Conservation (phyloP, 2,329 filamentous ascomycete genomes). For the Trichophyton simii region DNA sequence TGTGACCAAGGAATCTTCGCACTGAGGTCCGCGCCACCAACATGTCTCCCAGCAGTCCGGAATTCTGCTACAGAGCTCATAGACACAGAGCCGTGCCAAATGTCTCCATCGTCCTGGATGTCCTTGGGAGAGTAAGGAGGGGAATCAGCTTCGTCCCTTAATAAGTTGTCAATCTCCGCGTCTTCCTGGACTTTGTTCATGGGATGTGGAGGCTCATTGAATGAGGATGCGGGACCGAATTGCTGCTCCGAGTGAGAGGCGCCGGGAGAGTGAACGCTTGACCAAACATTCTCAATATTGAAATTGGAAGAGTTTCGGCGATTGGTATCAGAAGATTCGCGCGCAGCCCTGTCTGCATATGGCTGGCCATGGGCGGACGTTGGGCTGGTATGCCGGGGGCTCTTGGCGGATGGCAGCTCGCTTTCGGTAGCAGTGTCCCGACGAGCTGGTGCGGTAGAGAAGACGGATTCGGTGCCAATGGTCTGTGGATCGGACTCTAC, state of each 20-base stretch:
- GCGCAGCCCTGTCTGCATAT: conserved; percentile 18
- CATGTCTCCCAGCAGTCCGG: conserved; percentile 62
- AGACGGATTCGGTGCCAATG: conserved; percentile 36
- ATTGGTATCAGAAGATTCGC: conserved; percentile 29
- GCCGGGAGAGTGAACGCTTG: conserved; percentile 64
- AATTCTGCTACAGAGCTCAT: conserved; percentile 73
- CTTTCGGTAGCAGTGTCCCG: conserved; percentile 26
- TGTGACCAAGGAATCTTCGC: conserved; percentile 57
- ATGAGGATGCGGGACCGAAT: conserved; percentile 23
- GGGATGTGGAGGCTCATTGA: conserved; percentile 19
- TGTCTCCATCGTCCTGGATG: conserved; percentile 53
- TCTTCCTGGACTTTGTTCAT: conserved; percentile 50
- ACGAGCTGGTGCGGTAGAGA: conserved; percentile 35
- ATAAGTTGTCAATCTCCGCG: conserved; percentile 76
- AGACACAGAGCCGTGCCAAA: conserved; percentile 64
- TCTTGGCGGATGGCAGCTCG: conserved; percentile 13
- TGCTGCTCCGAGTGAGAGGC: conserved; percentile 33
- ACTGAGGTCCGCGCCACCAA: conserved; percentile 70
- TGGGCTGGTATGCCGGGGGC: conserved; percentile 11
- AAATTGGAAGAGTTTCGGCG: conserved; percentile 50
- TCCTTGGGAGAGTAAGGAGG: conserved; percentile 76
- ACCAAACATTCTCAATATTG: conserved; percentile 77
- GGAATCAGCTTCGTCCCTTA: conserved; percentile 66
- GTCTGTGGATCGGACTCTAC: conserved; percentile 58
- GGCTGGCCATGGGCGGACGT: not conserved